Evolutionary conservation across 352 stramenopile species (phyloP), one percentile per base, ranked within the genome.

Genomic region (Thalassiosira oceanica): DNA sequence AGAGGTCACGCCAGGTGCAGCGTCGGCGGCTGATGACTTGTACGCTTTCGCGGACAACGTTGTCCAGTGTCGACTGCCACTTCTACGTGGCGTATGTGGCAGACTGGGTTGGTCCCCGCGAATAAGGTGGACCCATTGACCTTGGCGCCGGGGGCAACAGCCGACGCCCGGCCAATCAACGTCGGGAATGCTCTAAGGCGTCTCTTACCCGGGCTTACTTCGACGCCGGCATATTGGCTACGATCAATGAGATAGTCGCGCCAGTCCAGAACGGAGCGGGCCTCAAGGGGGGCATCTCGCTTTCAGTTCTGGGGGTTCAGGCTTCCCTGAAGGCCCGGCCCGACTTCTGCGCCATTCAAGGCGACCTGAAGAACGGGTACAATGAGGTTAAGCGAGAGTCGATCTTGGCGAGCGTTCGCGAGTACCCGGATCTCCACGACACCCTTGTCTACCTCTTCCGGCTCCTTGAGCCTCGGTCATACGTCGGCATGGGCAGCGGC

Each of bases 401-500:
- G 6, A 45, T 57, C 24, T 29, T 50, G 4, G 15, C 7, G 4
- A 18, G 5, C 13, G 7, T 57, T 11, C 5, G 7, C 4, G 6
- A 10, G 4, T 7, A 7, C 5, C 5, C 3, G 5, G 15, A 6
- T 13, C 29, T 57, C 15, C 4, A 7, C 11, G 10, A 7, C 6
- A 57, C 48, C 3, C 4, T 57, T 3, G 28, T 53, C 24, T 57
- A 46, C 18, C 8, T 7, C 3, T 29, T 24, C 13, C 26, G 13
- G 6, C 21, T 63, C 23, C 20, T 52, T 11, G 24, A 21, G 10
- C 26, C 41, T 21, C 24, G 16, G 21, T 8, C 53, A n/a, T 54
- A 63, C 41, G 24, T 54, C n/a, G 41, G 53, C 7, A 65, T 65
- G 55, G 55, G 55, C 1, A 46, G 36, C 18, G 55, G 43, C 10